These are phyloP conservation scores for Reticulascus tulasneorum DNA, from an alignment of 2,329 filamentous ascomycete species.

Conservation along the genomic window DNA sequence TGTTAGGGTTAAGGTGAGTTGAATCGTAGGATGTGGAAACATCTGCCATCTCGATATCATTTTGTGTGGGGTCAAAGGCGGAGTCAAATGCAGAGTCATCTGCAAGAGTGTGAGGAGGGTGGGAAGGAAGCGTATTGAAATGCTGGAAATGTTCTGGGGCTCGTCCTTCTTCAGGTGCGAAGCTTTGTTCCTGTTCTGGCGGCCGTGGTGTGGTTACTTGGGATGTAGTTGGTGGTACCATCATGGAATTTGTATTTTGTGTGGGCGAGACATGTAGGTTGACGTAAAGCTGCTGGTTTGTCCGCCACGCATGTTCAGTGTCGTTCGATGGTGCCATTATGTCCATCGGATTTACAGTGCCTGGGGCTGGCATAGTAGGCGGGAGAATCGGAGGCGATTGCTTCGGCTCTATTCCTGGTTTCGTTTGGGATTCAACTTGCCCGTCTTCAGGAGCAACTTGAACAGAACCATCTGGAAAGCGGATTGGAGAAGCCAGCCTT, in stretches of 20 bases:
- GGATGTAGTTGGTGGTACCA: slow-evolving; percentile 19
- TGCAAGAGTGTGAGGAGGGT: too few species aligned
- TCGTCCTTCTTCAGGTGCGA: background rate
- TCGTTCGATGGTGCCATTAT: slow-evolving; percentile 43
- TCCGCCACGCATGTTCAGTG: slow-evolving; percentile 27
- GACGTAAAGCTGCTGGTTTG: slow-evolving; percentile 30
- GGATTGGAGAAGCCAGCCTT: too few species aligned
- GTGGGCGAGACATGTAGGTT: slow-evolving; percentile 18
- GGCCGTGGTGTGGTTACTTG: slow-evolving; percentile 21
- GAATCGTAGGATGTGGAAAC: slow-evolving; percentile 1
- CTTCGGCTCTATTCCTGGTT: background rate
- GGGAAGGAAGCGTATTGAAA: too few species aligned
- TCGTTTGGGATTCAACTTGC: too few species aligned
- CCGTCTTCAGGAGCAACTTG: too few species aligned
- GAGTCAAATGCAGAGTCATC: too few species aligned
- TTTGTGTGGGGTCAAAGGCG: too few species aligned
- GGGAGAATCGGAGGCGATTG: slow-evolving; percentile 18
- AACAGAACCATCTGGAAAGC: too few species aligned
- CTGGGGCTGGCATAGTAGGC: slow-evolving; percentile 32
- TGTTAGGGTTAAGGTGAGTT: slow-evolving; percentile 8
- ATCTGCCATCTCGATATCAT: slow-evolving; percentile 6
- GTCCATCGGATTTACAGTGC: slow-evolving; percentile 51
- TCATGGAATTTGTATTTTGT: slow-evolving; percentile 13
- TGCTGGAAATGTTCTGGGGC: background rate
- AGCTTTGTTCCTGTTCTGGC: background rate